These are phyloP conservation scores for Trypanosoma avium DNA, from an alignment of 208 protist species.

Conservation along the genomic window DNA sequence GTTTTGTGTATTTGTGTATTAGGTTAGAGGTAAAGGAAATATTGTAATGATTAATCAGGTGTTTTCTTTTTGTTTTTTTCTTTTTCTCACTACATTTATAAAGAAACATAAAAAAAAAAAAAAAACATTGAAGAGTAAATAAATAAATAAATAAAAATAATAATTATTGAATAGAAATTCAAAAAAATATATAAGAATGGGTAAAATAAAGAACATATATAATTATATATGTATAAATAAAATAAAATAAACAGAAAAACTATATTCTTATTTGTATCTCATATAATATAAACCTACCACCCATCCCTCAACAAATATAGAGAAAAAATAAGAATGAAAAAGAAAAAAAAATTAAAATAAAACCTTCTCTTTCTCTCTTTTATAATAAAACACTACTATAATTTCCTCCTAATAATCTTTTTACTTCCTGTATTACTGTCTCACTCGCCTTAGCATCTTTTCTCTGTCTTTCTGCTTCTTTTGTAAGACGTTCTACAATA, in stretches of 20 bases:
- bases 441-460: constrained; percentile 6
- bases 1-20: too few species aligned
- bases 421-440: constrained; percentile 12
- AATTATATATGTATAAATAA: constrained; percentile 24
- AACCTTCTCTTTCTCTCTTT: background rate
- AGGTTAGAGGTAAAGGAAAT: too few species aligned
- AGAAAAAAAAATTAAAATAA: background rate
- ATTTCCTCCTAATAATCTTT: background rate
- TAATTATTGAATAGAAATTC: constrained; percentile 3
- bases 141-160: constrained; percentile 8
- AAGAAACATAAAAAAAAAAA: constrained; percentile 1
- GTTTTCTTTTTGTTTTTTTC: too few species aligned
- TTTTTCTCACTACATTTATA: background rate
- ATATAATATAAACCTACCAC: constrained; percentile 1
- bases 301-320: constrained; percentile 14
- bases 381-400: too few species aligned
- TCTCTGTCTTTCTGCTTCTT: constrained; percentile 21
- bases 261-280: background rate
- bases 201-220: constrained; percentile 10
- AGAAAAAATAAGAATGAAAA: background rate
- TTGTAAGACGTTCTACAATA: constrained; percentile 14
- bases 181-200: background rate
- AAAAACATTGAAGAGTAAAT: background rate
- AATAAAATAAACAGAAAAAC: constrained; percentile 2
- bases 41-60: too few species aligned